Conservation (phyloP, 2,329 filamentous ascomycete genomes). For the Aureobasidium sp. region DNA sequence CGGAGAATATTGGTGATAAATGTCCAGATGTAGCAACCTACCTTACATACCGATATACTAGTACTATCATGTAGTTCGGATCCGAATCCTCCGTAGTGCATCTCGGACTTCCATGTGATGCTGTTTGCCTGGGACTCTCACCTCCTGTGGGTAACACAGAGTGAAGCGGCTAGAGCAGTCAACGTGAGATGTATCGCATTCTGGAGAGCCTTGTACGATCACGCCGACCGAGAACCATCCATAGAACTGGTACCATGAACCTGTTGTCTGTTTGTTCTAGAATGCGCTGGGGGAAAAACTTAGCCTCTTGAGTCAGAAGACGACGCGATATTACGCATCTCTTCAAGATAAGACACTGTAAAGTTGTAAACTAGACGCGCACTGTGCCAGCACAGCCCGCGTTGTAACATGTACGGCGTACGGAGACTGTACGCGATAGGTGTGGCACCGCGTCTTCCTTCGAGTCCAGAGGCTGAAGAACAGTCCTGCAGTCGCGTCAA, state of each 20-base stretch:
- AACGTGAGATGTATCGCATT: not conserved
- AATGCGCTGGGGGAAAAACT: too few species aligned
- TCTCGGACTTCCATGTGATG: not conserved
- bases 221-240: not conserved
- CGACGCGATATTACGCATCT: not conserved
- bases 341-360: not conserved
- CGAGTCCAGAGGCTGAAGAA: not conserved
- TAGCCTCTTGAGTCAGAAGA: not conserved
- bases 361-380: not conserved
- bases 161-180: not conserved
- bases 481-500: not conserved
- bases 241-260: not conserved
- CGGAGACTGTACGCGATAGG: not conserved
- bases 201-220: not conserved
- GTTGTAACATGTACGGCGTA: too few species aligned
- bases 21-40: not conserved
- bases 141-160: not conserved
- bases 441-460: not conserved
- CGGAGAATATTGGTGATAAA: not conserved
- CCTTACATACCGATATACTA: not conserved
- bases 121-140: too few species aligned
- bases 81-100: not conserved
- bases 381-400: not conserved
- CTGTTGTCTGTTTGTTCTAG: too few species aligned
- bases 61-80: not conserved